A percentile compares a stretch with the other conserved stretches of the same genome.
Evolutionary conservation across 2,329 filamentous ascomycete genomes (phyloP).

Genomic region (Chaetomium strumarium): DNA sequence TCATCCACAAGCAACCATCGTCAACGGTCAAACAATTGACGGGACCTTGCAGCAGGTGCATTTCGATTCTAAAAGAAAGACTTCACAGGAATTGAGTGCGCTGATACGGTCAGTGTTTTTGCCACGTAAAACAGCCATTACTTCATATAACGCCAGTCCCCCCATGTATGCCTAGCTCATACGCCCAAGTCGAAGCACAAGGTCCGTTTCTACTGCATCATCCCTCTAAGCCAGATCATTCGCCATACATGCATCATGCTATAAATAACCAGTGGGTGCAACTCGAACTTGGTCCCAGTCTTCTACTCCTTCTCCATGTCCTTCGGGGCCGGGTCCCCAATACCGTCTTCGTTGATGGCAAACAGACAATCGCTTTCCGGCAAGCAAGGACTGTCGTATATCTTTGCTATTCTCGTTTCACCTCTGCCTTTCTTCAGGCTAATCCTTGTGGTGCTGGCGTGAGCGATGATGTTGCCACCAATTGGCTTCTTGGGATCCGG

Average conservation of each 20-base stretch:
- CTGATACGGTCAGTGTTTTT: neutral
- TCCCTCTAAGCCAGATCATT: too few species aligned
- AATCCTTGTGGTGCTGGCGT: slow-evolving; percentile 89
- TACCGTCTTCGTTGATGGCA: slow-evolving; percentile 94
- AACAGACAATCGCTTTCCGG: slow-evolving; percentile 96
- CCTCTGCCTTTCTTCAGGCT: slow-evolving; percentile 93
- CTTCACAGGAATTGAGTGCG: neutral
- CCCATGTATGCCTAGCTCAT: slow-evolving; percentile 9
- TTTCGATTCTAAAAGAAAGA: neutral
- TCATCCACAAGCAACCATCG: too few species aligned
- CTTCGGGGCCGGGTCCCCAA: slow-evolving; percentile 92
- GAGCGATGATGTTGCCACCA: slow-evolving; percentile 96
- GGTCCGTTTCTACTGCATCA: too few species aligned
- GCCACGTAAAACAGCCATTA: neutral
- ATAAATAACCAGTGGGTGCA: neutral
- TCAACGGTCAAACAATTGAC: neutral
- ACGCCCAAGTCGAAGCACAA: slow-evolving; percentile 3
- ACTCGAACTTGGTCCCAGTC: slow-evolving; percentile 3
- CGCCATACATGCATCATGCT: neutral
- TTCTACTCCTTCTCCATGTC: slow-evolving; percentile 70
- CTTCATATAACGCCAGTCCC: slow-evolving; percentile 8
- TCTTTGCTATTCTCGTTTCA: slow-evolving; percentile 97
- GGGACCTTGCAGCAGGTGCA: neutral
- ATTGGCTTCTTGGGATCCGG: slow-evolving; percentile 99
- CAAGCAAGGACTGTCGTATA: slow-evolving; percentile 95